phyloP scores from a whole-genome alignment of 139 green algal genomes.

The Chlorella vulgaris region DNA sequence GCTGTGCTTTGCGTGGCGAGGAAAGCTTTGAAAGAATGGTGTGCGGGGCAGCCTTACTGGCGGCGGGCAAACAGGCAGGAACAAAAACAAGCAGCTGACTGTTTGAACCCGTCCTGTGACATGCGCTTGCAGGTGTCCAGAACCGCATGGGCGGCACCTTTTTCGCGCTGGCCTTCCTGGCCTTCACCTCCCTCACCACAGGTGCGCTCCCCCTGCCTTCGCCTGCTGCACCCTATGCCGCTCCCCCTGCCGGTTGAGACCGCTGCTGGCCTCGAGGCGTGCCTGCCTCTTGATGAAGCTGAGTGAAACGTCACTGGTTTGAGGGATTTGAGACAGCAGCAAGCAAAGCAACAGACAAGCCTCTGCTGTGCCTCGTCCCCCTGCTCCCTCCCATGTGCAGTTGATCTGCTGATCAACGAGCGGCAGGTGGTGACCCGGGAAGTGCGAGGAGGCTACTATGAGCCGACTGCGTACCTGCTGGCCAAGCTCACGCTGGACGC shows the following conservation, averaged over 20 bases:
- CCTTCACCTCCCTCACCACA: conserved; percentile 75
- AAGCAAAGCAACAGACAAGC: no score
- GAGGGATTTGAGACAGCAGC: no score
- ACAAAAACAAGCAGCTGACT: neutral
- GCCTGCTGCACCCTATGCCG: conserved; percentile 43
- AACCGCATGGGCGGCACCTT: conserved; percentile 80
- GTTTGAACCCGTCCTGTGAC: neutral
- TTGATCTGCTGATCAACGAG: conserved; percentile 75
- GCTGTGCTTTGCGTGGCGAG: no score
- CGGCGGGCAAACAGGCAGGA: no score
- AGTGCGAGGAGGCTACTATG: conserved; percentile 66
- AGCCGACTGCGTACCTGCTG: conserved; percentile 58
- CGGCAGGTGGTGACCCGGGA: conserved; percentile 59
- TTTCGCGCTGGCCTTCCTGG: conserved; percentile 80
- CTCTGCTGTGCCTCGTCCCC: no score
- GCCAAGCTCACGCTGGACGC: conserved; percentile 76
- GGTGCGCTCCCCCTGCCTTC: neutral
- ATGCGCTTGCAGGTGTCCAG: conserved; percentile 64
- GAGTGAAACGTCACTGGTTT: no score
- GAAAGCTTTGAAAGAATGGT: no score
- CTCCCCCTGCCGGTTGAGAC: no score
- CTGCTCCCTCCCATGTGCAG: no score
- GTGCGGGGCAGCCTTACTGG: no score
- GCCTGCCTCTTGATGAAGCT: no score
- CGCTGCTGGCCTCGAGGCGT: no score